A percentile compares a stretch with the other conserved stretches of the same genome.
Conservation (phyloP, 805 yeast species). For the Candida andamanensis region DNA sequence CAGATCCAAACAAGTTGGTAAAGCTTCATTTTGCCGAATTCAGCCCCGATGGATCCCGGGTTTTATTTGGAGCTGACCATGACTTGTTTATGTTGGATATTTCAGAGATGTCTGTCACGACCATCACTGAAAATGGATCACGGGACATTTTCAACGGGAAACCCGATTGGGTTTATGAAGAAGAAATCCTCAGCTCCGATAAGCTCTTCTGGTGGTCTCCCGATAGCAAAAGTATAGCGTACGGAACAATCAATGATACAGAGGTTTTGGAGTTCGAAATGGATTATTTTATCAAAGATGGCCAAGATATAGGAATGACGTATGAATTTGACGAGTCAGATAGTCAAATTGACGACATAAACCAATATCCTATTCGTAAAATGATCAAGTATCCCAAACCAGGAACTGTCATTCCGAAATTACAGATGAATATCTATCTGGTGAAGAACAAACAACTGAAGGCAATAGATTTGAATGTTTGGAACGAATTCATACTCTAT, state of each 20-base stretch:
- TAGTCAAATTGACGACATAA: conserved; percentile 10
- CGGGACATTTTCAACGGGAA: conserved; percentile 55
- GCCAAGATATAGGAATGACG: conserved; percentile 10
- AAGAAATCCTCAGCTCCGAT: conserved; percentile 61
- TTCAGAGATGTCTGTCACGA: conserved; percentile 12
- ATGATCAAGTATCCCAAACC: conserved; percentile 67
- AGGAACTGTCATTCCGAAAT: conserved; percentile 56
- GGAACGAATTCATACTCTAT: conserved; percentile 45
- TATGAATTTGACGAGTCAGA: conserved; percentile 9
- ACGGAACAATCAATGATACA: conserved; percentile 55
- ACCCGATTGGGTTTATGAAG: conserved; percentile 85
- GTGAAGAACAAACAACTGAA: conserved; percentile 16
- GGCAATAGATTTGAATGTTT: conserved; percentile 7
- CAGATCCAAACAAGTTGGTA: conserved; percentile 12
- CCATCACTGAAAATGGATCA: conserved; percentile 50
- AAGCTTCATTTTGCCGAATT: conserved; percentile 52
- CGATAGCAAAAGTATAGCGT: conserved; percentile 51
- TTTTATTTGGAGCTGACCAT: conserved; percentile 53
- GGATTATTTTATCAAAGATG: conserved; percentile 44
- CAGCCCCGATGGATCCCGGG: conserved; percentile 54
- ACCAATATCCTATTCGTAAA: conserved; percentile 45
- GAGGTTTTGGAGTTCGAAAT: conserved; percentile 48
- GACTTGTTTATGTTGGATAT: conserved; percentile 48
- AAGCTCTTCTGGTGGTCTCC: conserved; percentile 71
- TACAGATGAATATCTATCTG: conserved; percentile 40